Conservation (phyloP, 1,284 basidiomycete species). For the Waitea zeae region DNA sequence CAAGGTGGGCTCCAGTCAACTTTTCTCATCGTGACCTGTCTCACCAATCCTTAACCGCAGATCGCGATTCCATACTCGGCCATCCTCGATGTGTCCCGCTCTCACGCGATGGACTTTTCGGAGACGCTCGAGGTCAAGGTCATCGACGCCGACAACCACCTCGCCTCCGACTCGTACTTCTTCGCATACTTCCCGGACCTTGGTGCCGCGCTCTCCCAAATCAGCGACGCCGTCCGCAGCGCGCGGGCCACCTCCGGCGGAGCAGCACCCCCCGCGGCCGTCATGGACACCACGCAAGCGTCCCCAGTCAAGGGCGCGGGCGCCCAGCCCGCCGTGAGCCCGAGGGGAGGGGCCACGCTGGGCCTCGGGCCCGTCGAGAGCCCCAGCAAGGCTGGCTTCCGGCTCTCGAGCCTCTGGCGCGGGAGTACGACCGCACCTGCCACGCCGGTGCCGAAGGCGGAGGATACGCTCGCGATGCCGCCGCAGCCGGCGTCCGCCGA, state of each 20-base stretch:
- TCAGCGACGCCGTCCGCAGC: constrained; percentile 53
- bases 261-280: constrained; percentile 20
- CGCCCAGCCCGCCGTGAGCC: neutral
- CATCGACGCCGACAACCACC: constrained; percentile 66
- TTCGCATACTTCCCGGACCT: constrained; percentile 85
- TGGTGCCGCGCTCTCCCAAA: constrained; percentile 56
- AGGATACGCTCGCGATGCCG: constrained; percentile 13
- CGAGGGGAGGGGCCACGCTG: constrained; percentile 2
- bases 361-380: constrained; percentile 6
- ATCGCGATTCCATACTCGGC: constrained; percentile 87
- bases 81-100: constrained; percentile 78
- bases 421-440: too few species aligned
- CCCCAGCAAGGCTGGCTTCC: constrained; percentile 24
- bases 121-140: constrained; percentile 90
- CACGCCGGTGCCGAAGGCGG: too few species aligned
- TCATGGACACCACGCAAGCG: constrained; percentile 47
- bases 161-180: constrained; percentile 78
- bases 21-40: constrained; percentile 5
- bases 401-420: constrained; percentile 39
- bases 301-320: neutral
- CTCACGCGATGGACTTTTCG: constrained; percentile 81
- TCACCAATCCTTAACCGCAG: too few species aligned
- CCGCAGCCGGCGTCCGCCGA: constrained; percentile 21
- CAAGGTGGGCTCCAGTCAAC: too few species aligned
- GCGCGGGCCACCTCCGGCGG: constrained; percentile 22